These are phyloP conservation scores for Pseudodiploospora longispora DNA, from an alignment of 2,329 filamentous ascomycete species.

Conservation along the genomic window DNA sequence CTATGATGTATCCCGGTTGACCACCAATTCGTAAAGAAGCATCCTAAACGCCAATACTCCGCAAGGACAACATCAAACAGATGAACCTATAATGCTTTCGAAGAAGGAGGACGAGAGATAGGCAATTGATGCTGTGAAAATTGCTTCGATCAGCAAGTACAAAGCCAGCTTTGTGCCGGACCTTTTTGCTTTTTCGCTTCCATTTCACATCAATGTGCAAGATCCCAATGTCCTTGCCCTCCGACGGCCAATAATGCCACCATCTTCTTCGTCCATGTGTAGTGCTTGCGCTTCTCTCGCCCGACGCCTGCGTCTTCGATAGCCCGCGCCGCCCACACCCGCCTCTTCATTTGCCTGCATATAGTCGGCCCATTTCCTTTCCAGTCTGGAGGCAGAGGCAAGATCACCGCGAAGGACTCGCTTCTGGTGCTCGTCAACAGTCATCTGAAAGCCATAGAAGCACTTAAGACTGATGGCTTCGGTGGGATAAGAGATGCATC, in stretches of 20 bases:
- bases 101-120: too few species aligned
- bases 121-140: too few species aligned
- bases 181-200: too few species aligned
- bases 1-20: too few species aligned
- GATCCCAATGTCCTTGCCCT: conserved; percentile 56
- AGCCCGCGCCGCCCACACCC: conserved; percentile 56
- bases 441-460: conserved; percentile 93
- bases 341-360: conserved; percentile 90
- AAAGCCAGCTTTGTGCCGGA: too few species aligned
- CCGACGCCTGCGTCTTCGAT: conserved; percentile 63
- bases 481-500: conserved; percentile 52
- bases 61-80: too few species aligned
- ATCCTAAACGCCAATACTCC: too few species aligned
- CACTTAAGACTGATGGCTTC: conserved; percentile 84
- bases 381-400: conserved; percentile 65
- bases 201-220: conserved; percentile 55
- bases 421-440: conserved; percentile 87
- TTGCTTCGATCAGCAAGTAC: too few species aligned
- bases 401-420: conserved; percentile 73
- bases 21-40: too few species aligned
- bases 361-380: conserved; percentile 86
- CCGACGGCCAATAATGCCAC: conserved; percentile 46
- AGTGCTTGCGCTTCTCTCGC: conserved; percentile 74
- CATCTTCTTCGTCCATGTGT: conserved; percentile 75
- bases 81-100: too few species aligned